Conservation (phyloP, 768 basidiomycete genomes). For the Ramaria sp. region DNA sequence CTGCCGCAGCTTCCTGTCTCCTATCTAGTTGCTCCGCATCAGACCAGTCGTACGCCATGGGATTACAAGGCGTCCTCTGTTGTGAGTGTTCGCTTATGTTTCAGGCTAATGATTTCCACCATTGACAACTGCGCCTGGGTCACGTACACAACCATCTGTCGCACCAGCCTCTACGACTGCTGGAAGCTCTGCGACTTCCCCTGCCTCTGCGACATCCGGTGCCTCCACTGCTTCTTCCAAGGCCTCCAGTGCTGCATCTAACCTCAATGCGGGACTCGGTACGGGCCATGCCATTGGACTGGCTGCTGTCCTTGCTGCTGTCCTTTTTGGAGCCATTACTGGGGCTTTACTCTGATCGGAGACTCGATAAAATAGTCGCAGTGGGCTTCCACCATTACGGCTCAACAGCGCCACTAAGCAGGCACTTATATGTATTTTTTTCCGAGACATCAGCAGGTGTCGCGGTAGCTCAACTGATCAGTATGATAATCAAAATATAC, state of each 20-base stretch:
- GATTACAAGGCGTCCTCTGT: constrained; percentile 25
- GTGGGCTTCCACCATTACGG: background rate
- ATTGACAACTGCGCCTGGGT: background rate
- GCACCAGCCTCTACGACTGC: background rate
- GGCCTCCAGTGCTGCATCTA: background rate
- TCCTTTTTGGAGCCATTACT: background rate
- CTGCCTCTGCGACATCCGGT: background rate
- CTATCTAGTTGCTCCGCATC: constrained; percentile 20
- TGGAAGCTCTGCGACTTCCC: background rate
- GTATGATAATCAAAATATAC: too few species aligned
- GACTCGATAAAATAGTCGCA: background rate
- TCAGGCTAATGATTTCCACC: background rate
- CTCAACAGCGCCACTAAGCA: background rate
- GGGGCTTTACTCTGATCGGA: background rate
- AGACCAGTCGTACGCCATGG: constrained; percentile 21
- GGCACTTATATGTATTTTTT: background rate
- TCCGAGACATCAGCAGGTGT: too few species aligned
- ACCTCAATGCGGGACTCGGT: background rate
- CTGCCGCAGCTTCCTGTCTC: constrained; percentile 23
- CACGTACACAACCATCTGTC: background rate
- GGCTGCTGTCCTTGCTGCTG: background rate
- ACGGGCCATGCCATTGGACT: background rate
- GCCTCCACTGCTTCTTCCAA: background rate
- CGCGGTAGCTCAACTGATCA: too few species aligned
- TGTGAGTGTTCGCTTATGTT: constrained; percentile 4